Evolutionary conservation across 257 asterid species (phyloP), one percentile per base, ranked within the genome.

Genomic region (Oldenlandia corymbosa): DNA sequence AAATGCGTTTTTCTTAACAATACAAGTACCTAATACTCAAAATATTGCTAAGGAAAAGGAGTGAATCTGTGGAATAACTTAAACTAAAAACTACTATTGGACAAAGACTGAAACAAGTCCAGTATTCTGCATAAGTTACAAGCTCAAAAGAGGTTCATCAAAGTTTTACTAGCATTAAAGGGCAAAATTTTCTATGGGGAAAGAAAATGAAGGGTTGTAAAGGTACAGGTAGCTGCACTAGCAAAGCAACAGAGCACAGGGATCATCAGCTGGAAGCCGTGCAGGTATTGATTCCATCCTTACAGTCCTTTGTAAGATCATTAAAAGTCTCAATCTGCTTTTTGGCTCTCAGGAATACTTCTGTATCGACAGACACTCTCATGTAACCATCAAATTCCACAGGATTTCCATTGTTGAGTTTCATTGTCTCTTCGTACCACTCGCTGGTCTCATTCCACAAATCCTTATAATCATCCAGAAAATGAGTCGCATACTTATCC

Each of bases 371-470:
- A 21, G 83, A 70, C 7, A 60, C 63, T 75, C 83, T 87, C 99
- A 90, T 90, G 76, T 84, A 93, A 52, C 87, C 87, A 71, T 93
- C 99, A 51, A 93, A 87, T 68, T 90, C 96, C 14, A 85, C 92
- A 0, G 90, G 72, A 21, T 58, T 78, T 4, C 95, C 97, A 41
- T 68, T 70, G 66, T 80, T 87, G 37, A 93, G 87, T 78, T 64
- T 86, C 18, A n/a, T 71, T 32, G 64, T 93, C 59, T 93, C 99
- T 1, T 68, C 50, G 48, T 82, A 79, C 99, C 99, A 93, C 28
- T 87, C 87, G 5, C 92, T 87, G 24, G 68, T 79, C 17, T 60
- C 76, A 18, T 80, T 88, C 97, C 97, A 93, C 52, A 90, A 73
- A 79, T 90, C 86, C 18, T 51, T 85, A 64, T 85, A 74, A 7